These are phyloP conservation scores for Vachellia pachyceras DNA, from an alignment of 306 rosid species.

Conservation along the genomic window DNA sequence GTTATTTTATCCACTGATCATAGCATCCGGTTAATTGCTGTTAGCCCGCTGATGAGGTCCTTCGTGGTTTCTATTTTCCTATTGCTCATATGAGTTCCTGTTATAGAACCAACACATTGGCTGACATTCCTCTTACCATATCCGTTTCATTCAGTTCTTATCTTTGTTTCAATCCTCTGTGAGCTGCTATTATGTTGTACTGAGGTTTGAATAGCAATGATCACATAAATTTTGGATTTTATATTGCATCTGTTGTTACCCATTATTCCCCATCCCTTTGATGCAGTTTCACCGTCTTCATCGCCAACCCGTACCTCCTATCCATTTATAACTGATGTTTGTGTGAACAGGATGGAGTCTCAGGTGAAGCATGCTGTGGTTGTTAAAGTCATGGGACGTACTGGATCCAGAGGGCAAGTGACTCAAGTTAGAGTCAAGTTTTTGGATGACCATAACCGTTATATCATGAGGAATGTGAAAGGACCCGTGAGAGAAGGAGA, in stretches of 20 bases:
- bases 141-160: neutral
- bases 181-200: neutral
- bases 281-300: neutral
- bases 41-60: neutral
- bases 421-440: conserved; percentile 63
- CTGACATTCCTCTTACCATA: neutral
- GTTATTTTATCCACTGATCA: neutral
- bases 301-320: neutral
- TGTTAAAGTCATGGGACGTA: conserved; percentile 57
- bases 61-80: neutral
- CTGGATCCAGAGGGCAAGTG: conserved; percentile 61
- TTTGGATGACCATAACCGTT: conserved; percentile 55
- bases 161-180: neutral
- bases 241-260: neutral
- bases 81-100: neutral
- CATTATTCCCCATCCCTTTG: too few species aligned
- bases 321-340: conserved; percentile 1
- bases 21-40: neutral
- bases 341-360: conserved; percentile 53
- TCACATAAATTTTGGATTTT: too few species aligned
- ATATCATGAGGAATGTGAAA: conserved; percentile 61
- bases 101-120: neutral
- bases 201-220: too few species aligned
- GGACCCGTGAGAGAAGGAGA: conserved; percentile 60
- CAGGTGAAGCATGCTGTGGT: conserved; percentile 51